These are phyloP conservation scores for Fusarium pininemorale DNA, from an alignment of 2,329 filamentous ascomycete genomes.

Conservation along the genomic window DNA sequence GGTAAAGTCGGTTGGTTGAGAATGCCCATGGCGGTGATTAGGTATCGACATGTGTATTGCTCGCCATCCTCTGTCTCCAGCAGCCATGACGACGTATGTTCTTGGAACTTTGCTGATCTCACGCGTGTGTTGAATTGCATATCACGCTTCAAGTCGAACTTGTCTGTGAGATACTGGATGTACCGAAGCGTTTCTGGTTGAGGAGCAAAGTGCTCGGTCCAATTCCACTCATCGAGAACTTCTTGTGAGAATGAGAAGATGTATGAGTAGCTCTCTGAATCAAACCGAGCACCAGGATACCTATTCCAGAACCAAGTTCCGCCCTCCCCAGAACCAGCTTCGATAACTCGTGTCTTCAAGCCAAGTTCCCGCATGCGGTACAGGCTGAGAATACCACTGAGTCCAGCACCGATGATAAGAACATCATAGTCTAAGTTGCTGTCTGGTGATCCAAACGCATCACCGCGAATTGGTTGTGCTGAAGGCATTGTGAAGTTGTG, in stretches of 20 bases:
- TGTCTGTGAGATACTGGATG: conserved; percentile 54
- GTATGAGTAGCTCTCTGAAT: conserved; percentile 39
- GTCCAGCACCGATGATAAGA: conserved; percentile 34
- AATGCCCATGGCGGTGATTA: conserved; percentile 32
- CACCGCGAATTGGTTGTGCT: conserved; percentile 1
- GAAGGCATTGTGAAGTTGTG: conserved; percentile 19
- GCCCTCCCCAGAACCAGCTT: conserved; percentile 52
- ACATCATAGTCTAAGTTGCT: conserved; percentile 33
- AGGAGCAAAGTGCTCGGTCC: conserved; percentile 46
- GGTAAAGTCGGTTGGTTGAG: conserved; percentile 22
- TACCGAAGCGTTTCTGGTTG: conserved; percentile 53
- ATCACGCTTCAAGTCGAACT: conserved; percentile 52
- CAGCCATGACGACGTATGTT: conserved; percentile 16
- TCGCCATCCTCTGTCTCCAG: conserved; percentile 8
- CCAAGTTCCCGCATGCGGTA: conserved; percentile 53
- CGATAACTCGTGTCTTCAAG: conserved; percentile 49
- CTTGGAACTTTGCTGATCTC: conserved; percentile 50
- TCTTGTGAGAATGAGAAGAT: conserved; percentile 43
- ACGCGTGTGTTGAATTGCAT: conserved; percentile 54
- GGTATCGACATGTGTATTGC: conserved; percentile 4
- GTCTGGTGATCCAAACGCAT: conserved; percentile 7
- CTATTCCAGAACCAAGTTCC: conserved; percentile 58
- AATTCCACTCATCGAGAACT: conserved; percentile 53
- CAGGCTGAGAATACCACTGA: conserved; percentile 53
- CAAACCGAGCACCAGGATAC: conserved; percentile 53